Evolutionary conservation across 2,329 filamentous ascomycete genomes (phyloP).

Genomic region (Claviceps sp.): DNA sequence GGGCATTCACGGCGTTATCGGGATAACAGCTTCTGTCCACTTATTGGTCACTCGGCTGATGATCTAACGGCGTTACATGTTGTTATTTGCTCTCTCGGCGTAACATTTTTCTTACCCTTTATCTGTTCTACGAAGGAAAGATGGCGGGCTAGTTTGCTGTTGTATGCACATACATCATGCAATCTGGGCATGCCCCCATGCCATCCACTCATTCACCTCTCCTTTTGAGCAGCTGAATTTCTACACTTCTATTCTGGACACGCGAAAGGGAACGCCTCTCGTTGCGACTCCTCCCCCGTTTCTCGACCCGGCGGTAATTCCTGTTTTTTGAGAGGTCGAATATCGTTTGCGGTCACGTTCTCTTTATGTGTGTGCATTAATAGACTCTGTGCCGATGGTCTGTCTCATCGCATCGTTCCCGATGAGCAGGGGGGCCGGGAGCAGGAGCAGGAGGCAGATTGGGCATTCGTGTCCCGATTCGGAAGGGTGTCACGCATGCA

Average conservation of each 20-base stretch:
- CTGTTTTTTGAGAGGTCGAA: neutral
- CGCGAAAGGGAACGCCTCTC: neutral
- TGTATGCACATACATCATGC: neutral
- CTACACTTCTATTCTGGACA: slow-evolving; percentile 5
- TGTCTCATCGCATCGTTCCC: neutral
- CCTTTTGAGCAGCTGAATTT: slow-evolving; percentile 1
- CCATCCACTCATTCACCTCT: slow-evolving; percentile 5
- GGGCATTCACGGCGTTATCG: slow-evolving; percentile 31
- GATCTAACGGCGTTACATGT: slow-evolving; percentile 24
- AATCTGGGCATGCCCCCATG: neutral
- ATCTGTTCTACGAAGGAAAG: neutral
- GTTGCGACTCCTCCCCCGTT: neutral
- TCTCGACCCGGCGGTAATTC: neutral
- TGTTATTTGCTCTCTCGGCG: slow-evolving; percentile 16
- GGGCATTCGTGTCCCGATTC: neutral
- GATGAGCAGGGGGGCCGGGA: too few relatives aligned
- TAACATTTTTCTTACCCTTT: slow-evolving; percentile 14
- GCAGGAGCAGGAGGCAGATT: neutral
- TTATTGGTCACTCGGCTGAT: slow-evolving; percentile 19
- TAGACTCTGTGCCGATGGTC: neutral
- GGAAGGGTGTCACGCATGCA: neutral
- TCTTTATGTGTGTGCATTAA: neutral
- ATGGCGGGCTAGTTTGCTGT: neutral
- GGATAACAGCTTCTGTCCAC: slow-evolving; percentile 26
- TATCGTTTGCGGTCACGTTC: neutral